Evolutionary conservation across 116 monocot genomes (phyloP).

Genomic region (Phalaenopsis hybrid): DNA sequence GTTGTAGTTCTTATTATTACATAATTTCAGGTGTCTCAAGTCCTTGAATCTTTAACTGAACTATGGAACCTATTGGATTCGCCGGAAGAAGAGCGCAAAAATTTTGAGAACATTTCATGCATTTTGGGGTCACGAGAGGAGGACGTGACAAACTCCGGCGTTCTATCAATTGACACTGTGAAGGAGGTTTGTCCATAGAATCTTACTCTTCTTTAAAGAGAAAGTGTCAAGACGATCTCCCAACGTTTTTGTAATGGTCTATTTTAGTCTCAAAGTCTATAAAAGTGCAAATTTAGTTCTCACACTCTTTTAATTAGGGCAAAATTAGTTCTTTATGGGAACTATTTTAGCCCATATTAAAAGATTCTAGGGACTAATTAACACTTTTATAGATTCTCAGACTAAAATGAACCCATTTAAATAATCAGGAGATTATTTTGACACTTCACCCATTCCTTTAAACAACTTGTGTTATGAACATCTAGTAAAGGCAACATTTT

Average conservation of each 20-base stretch:
- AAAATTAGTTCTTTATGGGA: too few species aligned
- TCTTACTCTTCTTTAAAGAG: not conserved
- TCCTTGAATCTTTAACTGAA: slow-evolving; percentile 42
- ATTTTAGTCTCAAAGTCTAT: too few species aligned
- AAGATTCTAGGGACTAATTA: too few species aligned
- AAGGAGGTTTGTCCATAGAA: slow-evolving; percentile 30
- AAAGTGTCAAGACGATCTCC: too few species aligned
- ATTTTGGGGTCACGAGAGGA: slow-evolving; percentile 28
- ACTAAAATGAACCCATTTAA: too few species aligned
- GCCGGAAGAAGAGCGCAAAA: slow-evolving; percentile 54
- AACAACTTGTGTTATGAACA: not conserved
- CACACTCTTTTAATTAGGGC: too few species aligned
- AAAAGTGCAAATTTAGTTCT: too few species aligned
- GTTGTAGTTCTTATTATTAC: slow-evolving; percentile 6
- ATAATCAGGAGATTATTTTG: too few species aligned
- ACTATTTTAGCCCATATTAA: too few species aligned
- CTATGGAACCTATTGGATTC: slow-evolving; percentile 88
- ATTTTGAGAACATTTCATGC: slow-evolving; percentile 38
- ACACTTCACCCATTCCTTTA: not conserved
- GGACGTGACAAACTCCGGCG: slow-evolving; percentile 32
- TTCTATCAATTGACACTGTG: slow-evolving; percentile 63
- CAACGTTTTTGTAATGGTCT: too few species aligned
- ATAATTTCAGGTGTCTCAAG: slow-evolving; percentile 44
- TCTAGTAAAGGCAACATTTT: not conserved
- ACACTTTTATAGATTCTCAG: too few species aligned